These are phyloP conservation scores for Halenospora varia DNA, from an alignment of 495 filamentous ascomycete genomes.

Conservation along the genomic window DNA sequence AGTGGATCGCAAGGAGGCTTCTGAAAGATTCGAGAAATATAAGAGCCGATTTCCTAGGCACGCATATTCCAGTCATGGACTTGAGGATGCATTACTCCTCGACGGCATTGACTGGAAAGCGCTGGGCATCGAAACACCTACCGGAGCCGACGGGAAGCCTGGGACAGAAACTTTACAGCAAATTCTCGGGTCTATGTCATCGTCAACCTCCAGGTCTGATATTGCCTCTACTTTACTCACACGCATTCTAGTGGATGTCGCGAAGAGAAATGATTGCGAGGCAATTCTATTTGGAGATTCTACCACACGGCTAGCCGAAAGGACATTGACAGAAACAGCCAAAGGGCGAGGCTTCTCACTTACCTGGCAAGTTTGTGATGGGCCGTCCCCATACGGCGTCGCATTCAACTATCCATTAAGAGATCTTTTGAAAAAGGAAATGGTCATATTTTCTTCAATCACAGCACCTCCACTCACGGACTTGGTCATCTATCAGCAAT, in stretches of 20 bases:
- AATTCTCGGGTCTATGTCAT: conserved; percentile 55
- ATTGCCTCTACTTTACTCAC: conserved; percentile 65
- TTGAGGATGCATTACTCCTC: conserved; percentile 52
- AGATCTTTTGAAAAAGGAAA: conserved; percentile 77
- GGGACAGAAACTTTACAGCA: conserved; percentile 41
- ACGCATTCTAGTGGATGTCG: conserved; percentile 62
- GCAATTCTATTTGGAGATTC: conserved; percentile 78
- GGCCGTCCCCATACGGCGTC: conserved; percentile 54
- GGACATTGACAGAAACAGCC: conserved; percentile 79
- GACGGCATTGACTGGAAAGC: conserved; percentile 36
- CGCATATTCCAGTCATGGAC: conserved; percentile 45
- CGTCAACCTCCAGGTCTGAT: conserved; percentile 72
- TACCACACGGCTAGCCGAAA: conserved; percentile 82
- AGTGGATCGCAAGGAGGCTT: conserved; percentile 16
- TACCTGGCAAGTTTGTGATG: conserved; percentile 78
- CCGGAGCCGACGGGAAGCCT: conserved; percentile 30
- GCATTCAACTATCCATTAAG: conserved; percentile 68
- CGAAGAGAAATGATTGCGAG: conserved; percentile 54
- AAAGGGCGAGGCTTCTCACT: conserved; percentile 84
- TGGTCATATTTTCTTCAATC: conserved; percentile 56
- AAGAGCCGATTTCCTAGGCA: conserved; percentile 55
- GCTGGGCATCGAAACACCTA: conserved; percentile 25
- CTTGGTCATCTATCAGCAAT: conserved; percentile 41
- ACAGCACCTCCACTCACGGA: conserved; percentile 44
- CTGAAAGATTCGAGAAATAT: conserved; percentile 24